Conservation (phyloP, 1,284 basidiomycete genomes). For the Kalmanozyma brasiliensis region DNA sequence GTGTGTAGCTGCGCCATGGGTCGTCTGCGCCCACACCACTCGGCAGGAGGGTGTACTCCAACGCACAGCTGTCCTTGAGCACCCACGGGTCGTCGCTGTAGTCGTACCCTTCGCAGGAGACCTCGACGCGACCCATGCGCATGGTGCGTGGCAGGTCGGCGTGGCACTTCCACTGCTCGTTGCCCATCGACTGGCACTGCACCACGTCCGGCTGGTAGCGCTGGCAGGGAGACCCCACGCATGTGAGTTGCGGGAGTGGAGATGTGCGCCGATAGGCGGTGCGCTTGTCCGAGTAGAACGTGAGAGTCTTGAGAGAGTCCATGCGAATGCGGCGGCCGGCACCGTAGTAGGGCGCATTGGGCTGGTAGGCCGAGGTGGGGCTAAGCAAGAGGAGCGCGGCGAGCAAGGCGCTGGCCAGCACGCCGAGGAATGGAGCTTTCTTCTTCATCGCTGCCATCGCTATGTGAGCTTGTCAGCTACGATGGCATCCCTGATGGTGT, state of each 20-base stretch:
- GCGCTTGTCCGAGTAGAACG: conserved; percentile 78
- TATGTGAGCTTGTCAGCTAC: neutral
- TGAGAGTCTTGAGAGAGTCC: conserved; percentile 75
- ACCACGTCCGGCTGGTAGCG: conserved; percentile 85
- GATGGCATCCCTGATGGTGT: neutral
- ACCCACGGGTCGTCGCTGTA: conserved; percentile 82
- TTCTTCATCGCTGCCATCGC: neutral
- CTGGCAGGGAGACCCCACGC: conserved; percentile 80
- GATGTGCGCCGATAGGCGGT: conserved; percentile 77
- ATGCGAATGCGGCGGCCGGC: conserved; percentile 33
- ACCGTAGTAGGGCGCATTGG: conserved; percentile 33
- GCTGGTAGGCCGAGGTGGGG: conserved; percentile 3
- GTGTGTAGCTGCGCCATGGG: conserved; percentile 11
- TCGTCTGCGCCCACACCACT: conserved; percentile 14
- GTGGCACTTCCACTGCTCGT: conserved; percentile 75
- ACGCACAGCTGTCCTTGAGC: conserved; percentile 72
- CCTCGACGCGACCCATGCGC: conserved; percentile 81
- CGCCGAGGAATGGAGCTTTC: neutral
- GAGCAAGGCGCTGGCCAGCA: neutral
- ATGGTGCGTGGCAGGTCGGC: conserved; percentile 84
- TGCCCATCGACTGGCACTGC: conserved; percentile 82
- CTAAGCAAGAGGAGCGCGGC: neutral
- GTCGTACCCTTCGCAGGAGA: conserved; percentile 89
- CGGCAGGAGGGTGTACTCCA: conserved; percentile 47
- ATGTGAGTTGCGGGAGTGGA: conserved; percentile 81